Base-by-base conservation (phyloP, 176 grass and related monocot species). In the Pontederia paniculata region DNA sequence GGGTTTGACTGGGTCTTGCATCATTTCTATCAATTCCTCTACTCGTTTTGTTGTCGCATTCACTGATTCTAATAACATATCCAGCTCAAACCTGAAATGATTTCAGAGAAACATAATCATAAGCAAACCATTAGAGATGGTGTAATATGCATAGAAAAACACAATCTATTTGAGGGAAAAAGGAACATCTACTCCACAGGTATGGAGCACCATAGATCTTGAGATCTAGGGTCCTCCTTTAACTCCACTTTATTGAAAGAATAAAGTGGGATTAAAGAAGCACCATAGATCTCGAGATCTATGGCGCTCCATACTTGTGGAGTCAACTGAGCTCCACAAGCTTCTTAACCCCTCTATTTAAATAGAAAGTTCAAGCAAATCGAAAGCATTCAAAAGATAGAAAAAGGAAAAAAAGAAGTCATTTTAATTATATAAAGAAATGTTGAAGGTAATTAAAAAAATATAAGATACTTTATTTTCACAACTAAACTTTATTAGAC, bases 51-150 rank as follows among this genome's bases (percentile, higher is more conserved):
- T 70, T 48, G 68, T 70, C 22, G 13, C 68, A 70, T 70, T 70
- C 55, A 70, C 68, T 2, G 55, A 59, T 59, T 70, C 68, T 55
- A 70, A 50, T 70, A 70, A 60, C 68, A 70, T 70, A 70, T 70
- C 68, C 21, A 70, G 22, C 68, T 70, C 68, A 60, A 70, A 70
- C 46, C 68, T 70, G 55, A 31, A 48, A 37, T 2, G 8, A 50
- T 25, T n/a, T 52, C 45, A 49, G 12, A 49, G 37, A 7, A 46
- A 44, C 31, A 70, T 37, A 42, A 42, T 16, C 20, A 54, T 22
- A 16, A n/a, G n/a, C 11, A 50, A 19, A 25, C 2, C 7, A 49
- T 10, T n/a, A n/a, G n/a, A 21, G 2, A 60, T 16, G 50, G 17
- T 0, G 50, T 9, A 18, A 15, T 17, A 47, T 13, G 22, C 12